Conservation (phyloP, 139 green algal genomes). For the Chlorella sp. region DNA sequence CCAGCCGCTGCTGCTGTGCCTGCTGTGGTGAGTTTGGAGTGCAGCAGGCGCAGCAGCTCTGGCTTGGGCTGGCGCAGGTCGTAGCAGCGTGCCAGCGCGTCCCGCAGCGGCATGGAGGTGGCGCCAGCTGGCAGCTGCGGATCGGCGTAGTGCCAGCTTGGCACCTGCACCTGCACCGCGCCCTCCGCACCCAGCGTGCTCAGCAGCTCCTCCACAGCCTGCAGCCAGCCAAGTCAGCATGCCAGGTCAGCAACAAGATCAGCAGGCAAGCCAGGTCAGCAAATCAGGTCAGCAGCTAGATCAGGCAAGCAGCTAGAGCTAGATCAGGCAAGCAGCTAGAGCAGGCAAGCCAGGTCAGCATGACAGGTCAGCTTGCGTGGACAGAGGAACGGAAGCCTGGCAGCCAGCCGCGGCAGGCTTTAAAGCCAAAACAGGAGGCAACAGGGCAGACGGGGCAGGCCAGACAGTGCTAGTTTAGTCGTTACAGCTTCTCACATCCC, state of each 20-base stretch:
- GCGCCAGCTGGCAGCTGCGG: background rate
- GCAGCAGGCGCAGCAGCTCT: conserved; percentile 65
- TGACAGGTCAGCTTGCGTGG: no score
- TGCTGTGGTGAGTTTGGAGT: conserved; percentile 29
- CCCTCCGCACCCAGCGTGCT: conserved; percentile 44
- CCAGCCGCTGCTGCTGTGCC: background rate
- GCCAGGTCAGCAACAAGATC: background rate
- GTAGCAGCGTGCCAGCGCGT: conserved; percentile 78
- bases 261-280: no score
- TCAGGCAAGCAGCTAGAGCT: no score
- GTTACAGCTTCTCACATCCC: no score
- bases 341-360: no score
- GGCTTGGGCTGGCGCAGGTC: conserved; percentile 78
- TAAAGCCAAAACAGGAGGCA: no score
- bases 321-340: no score
- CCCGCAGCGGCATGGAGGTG: conserved; percentile 42
- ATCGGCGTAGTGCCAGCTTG: conserved; percentile 82
- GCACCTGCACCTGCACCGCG: conserved; percentile 52
- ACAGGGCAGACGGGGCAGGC: no score
- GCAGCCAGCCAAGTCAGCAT: background rate
- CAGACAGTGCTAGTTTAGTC: no score
- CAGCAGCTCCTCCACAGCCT: conserved; percentile 81
- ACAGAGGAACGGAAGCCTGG: no score
- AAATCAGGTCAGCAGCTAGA: no score
- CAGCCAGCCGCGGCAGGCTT: no score